phyloP scores from a whole-genome alignment of 441 rosid species.

The Croton setiger region DNA sequence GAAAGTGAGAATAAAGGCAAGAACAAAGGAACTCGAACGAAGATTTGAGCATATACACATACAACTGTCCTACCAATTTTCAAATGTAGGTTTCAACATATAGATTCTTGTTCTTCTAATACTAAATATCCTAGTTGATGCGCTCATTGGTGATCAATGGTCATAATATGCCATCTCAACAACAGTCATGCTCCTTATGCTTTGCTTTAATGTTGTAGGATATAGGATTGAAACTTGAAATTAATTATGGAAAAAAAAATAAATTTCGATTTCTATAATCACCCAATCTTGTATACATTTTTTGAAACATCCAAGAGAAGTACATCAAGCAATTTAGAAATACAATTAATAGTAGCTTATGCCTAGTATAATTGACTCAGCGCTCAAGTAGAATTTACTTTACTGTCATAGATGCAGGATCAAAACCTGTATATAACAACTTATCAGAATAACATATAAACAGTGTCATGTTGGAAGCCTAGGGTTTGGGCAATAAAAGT shows the following conservation, averaged over 20 bases:
- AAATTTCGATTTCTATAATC: background rate
- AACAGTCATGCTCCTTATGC: background rate
- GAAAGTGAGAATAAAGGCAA: background rate
- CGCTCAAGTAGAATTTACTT: background rate
- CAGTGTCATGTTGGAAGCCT: background rate
- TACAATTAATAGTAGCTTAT: background rate
- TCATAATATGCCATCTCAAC: background rate
- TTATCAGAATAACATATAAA: background rate
- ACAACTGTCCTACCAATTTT: background rate
- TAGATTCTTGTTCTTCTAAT: conserved; percentile 2
- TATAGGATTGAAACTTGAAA: background rate
- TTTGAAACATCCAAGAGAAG: background rate
- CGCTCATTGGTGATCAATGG: background rate
- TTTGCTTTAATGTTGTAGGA: background rate
- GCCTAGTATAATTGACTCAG: background rate
- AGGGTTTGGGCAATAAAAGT: background rate
- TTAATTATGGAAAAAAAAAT: background rate
- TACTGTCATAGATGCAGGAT: conserved; percentile 1
- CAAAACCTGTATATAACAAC: background rate
- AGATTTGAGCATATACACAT: background rate
- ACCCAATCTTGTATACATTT: conserved; percentile 3
- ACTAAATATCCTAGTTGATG: conserved; percentile 1
- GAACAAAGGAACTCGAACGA: background rate
- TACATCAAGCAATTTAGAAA: background rate
- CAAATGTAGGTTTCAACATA: background rate